phyloP scores from a whole-genome alignment of 306 rosid species.

The Cajanus cajan region DNA sequence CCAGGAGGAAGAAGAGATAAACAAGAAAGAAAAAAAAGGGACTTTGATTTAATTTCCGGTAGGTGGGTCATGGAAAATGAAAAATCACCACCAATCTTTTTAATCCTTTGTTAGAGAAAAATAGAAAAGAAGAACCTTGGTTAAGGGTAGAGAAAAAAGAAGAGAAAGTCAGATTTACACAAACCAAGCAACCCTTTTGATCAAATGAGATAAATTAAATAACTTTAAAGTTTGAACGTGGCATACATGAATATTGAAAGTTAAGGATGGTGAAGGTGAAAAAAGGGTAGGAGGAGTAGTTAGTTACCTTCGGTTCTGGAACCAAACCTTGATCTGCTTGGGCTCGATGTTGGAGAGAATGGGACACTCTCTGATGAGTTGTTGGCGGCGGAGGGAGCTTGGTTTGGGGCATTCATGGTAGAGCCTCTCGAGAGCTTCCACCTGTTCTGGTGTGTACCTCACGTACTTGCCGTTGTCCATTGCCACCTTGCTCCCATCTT shows the following conservation, averaged over 20 bases:
- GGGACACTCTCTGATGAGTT: conserved; percentile 91
- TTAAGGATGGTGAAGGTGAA: neutral
- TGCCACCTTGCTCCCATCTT: conserved; percentile 59
- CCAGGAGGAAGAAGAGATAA: neutral
- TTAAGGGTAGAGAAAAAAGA: neutral
- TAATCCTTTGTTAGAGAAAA: neutral
- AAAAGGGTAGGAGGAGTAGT: neutral
- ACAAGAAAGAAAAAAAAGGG: neutral
- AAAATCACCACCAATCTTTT: neutral
- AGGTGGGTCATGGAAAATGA: neutral
- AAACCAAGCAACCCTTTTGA: conserved; percentile 5
- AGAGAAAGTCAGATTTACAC: neutral
- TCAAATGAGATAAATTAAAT: neutral
- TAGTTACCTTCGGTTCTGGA: conserved; percentile 83
- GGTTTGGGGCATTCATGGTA: conserved; percentile 98
- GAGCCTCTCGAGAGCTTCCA: conserved; percentile 89
- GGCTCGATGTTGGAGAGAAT: conserved; percentile 95
- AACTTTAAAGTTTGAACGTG: neutral
- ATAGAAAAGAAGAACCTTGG: neutral
- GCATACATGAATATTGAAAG: neutral
- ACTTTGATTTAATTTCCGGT: neutral
- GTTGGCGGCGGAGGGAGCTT: conserved; percentile 94
- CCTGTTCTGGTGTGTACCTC: conserved; percentile 95
- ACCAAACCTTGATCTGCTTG: conserved; percentile 99
- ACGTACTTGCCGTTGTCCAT: conserved; percentile 99